Evolutionary conservation across 2,329 filamentous ascomycete genomes (phyloP), one percentile per base, ranked within the genome.

Genomic region (Daldinia sp.): DNA sequence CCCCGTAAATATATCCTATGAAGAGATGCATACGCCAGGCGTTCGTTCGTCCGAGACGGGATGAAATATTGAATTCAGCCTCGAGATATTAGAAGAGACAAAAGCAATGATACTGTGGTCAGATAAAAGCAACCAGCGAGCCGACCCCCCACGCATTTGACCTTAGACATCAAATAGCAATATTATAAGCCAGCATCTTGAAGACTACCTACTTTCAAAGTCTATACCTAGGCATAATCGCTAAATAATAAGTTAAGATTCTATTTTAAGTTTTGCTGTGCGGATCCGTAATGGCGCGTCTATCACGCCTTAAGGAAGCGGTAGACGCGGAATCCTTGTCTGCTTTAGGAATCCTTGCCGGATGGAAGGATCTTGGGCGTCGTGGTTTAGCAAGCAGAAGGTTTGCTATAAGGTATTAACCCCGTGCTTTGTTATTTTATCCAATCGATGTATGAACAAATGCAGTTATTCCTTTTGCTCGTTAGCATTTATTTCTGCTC

Each of bases 81-180:
- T 29, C 53, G 56, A 17, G 3, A 45, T 63, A 66, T 63, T 58
- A 63, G 58, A 66, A 63, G 56, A 60, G 50, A 63, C 39, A 43
- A 25, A 43, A 25, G 19, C 21, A 43, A 25, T 25, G 13, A 4
- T n/a, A 43, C 25, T 15, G 39, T 25, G 10, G 19, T n/a, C 6
- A 13, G 21, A 25, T n/a, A 43, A 11, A 43, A 25, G 25, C 6
- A 15, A n/a, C 15, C 21, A n/a, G 39, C 13, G 25, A 15, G 3
- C 1, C 21, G 2, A 25, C 23, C 13, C 21, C 11, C 39, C 13
- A 11, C 21, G 13, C 10, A 43, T 15, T 25, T 2, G 11, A n/a
- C n/a, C 11, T 43, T 9, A 43, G 39, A 43, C 11, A 25, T 23
- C 39, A 25, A 43, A 25, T 43, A 21, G 21, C 6, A n/a, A 43